Evolutionary conservation across 768 basidiomycete species (phyloP), one percentile per base, ranked within the genome.

Genomic region (Mycena leptocephala): DNA sequence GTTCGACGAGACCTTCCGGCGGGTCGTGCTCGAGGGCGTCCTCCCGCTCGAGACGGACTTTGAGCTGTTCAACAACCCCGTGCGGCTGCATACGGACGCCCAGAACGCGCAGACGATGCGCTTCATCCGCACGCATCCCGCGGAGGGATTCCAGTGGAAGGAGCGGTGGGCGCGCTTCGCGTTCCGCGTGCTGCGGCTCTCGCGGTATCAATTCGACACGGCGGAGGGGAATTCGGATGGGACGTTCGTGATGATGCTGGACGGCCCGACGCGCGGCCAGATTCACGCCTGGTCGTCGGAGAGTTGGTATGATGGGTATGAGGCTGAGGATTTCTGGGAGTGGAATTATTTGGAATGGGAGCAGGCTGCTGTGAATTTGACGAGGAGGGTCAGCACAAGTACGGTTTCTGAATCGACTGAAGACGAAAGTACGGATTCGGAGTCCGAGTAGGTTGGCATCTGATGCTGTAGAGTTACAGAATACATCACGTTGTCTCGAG

Each of bases 81-180:
- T 61, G 1, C 41, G 75, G 10, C 56, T 76, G 2, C 18, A 71
- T 9, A 61, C 33, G 1, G 28, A 61, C 4, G 53, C 35, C 2
- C 69, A 70, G 22, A 70, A 76, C 24, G 70, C 35, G 4, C 62
- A 71, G 26, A 76, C 75, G 3, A 10, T 76, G 22, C 75, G 69
- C 39, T 65, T 76, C 37, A 70, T 76, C 33, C 61, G 46, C 6
- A 43, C 53, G 14, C 56, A 76, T 28, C 51, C 63, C 37, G 63
- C 24, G 37, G 32, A 11, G 3, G 41, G 28, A n/a, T 43, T 56
- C 22, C 28, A n/a, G 28, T 63, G 41, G 39, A n/a, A n/a, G 6
- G 35, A 55, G 22, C 22, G 22, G 26, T 75, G 74, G 68, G 53
- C 26, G 16, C 28, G 5, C 35, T 26, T 58, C 3, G 3, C 30